Evolutionary conservation across 1,284 basidiomycete species (phyloP), one percentile per base, ranked within the genome.

Genomic region (Apiotrichum domesticum): DNA sequence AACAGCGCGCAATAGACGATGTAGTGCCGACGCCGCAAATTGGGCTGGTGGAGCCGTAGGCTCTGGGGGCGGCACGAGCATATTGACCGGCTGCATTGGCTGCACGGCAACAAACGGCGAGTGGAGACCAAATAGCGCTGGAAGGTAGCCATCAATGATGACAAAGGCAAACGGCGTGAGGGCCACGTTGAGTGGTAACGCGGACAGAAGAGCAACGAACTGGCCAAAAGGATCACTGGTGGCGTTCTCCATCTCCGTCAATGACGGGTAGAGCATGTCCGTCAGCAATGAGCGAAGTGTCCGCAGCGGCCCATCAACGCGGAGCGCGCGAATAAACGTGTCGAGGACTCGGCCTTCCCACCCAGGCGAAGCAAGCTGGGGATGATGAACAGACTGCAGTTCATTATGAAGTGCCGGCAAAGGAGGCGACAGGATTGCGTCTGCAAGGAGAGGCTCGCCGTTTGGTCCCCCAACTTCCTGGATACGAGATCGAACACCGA

Each of bases 401-500:
- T 64, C 58, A 14, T 57, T 41, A 10, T 59, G 61, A 15, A 66
- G 56, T 1, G 37, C 14, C n/a, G 53, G 51, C 4, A 62, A 35
- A 3, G 45, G 50, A 32, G n/a, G 51, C 11, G 43, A 32, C 10
- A 29, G 48, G 11, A 46, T n/a, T 6, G 6, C 45, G 43, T 8
- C 45, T 11, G 29, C 46, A 6, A 61, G 46, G n/a, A 58, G 39
- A 0, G 44, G 39, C 4, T 37, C 52, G 13, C 51, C 56, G 32
- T 56, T 46, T 0, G 49, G 43, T 0, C 63, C 42, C 3, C 62
- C 64, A 3, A 58, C 59, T 29, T 55, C 53, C 15, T 65, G 61
- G 34, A 71, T 47, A 32, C 66, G 72, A 0, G 52, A 41, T 33
- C 51, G 58, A 8, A 75, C 61, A 1, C 56, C 65, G 1, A 37